These are phyloP conservation scores for Bathelium albidoporum DNA, from an alignment of 495 filamentous ascomycete species.

Conservation along the genomic window DNA sequence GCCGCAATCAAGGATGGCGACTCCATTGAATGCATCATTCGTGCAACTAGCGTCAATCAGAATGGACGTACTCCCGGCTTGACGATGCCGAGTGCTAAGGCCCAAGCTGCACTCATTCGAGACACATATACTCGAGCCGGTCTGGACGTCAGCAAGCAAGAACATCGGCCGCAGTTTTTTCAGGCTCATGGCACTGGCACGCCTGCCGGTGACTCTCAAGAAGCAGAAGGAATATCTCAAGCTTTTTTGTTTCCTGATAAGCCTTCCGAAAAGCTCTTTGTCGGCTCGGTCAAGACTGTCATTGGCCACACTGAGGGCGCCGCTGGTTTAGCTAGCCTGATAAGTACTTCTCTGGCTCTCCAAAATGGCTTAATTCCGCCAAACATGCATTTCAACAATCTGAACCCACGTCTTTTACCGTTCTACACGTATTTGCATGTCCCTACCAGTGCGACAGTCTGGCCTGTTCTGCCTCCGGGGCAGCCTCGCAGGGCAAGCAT, in stretches of 20 bases:
- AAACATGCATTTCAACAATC: constrained; percentile 33
- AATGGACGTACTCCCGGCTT: constrained; percentile 9
- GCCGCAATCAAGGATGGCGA: constrained; percentile 32
- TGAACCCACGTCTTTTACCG: constrained; percentile 31
- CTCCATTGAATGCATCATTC: constrained; percentile 25
- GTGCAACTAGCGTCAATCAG: constrained; percentile 11
- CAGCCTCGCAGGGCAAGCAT: constrained; percentile 27
- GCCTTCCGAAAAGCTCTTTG: not conserved
- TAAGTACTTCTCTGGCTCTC: constrained; percentile 49
- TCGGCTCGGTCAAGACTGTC: constrained; percentile 7
- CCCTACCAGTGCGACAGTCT: constrained; percentile 6
- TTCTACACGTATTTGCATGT: constrained; percentile 17
- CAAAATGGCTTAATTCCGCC: constrained; percentile 43
- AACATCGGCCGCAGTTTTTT: constrained; percentile 18
- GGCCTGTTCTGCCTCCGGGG: constrained; percentile 17
- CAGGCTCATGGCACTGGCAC: constrained; percentile 15
- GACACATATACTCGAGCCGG: constrained; percentile 7
- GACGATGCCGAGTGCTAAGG: constrained; percentile 6
- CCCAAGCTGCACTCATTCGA: constrained; percentile 9
- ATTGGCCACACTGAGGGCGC: constrained; percentile 50
- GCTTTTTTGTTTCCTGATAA: not conserved
- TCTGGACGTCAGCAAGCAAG: constrained; percentile 13
- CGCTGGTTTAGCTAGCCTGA: constrained; percentile 46
- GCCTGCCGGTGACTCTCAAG: constrained; percentile 4
- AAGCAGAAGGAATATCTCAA: not conserved